Conservation (phyloP, 2,329 filamentous ascomycete genomes). For the Microsporum canis region DNA sequence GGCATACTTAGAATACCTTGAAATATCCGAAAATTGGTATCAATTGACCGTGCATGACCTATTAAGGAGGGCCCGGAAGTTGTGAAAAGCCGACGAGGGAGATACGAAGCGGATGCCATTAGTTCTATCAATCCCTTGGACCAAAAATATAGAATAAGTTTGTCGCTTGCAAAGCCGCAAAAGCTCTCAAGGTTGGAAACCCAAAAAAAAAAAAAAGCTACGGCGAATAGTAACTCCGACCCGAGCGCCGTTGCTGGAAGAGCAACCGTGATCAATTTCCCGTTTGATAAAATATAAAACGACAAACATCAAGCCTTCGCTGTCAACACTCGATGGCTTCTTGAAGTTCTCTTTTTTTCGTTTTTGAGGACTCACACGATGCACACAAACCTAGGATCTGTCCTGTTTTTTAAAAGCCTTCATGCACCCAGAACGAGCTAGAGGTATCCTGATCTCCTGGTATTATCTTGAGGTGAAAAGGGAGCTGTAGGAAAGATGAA, state of each 20-base stretch:
- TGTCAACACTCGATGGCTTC: background rate
- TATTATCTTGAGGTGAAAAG: background rate
- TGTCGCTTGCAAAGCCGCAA: background rate
- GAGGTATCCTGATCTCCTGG: background rate
- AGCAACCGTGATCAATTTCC: background rate
- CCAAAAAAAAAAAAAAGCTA: background rate
- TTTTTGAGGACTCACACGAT: background rate
- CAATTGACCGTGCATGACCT: constrained; percentile 17
- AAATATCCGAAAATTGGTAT: constrained; percentile 31
- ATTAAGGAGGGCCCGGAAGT: background rate
- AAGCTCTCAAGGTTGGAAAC: background rate
- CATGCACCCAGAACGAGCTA: background rate
- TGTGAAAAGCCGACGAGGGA: background rate
- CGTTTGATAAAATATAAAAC: background rate
- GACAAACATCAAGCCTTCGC: background rate
- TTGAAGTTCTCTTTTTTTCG: background rate
- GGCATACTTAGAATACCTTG: constrained; percentile 20
- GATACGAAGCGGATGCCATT: background rate
- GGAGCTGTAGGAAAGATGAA: constrained; percentile 25
- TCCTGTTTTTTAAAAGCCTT: background rate
- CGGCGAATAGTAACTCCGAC: constrained; percentile 10
- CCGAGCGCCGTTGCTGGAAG: background rate
- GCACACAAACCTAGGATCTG: background rate
- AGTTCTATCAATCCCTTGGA: background rate
- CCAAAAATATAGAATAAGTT: background rate